Base-by-base conservation (phyloP, 1,284 basidiomycete species). In the Grifola frondosa region DNA sequence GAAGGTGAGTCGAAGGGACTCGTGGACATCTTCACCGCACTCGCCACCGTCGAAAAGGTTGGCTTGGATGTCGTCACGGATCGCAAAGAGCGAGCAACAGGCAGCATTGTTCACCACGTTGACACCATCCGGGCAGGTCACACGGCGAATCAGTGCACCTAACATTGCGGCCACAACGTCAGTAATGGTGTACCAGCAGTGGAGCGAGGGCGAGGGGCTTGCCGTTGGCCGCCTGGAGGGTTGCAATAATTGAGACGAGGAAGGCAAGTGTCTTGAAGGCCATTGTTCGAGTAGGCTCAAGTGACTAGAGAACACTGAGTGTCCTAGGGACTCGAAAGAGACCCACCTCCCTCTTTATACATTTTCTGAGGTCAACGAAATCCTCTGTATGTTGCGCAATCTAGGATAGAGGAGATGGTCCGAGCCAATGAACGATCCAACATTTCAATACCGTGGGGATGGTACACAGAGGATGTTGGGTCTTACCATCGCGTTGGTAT, bases 51-150 rank as follows among this genome's bases (percentile, higher is more conserved):
- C 64, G 53, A 68, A 68, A 9, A 70, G 58, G 44, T 67, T 61
- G 20, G 52, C 35, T 48, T 70, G 68, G 38, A 70, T 54, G 41
- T 65, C 63, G 28, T 67, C 63, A 13, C 64, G 56, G 23, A 68
- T 49, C 19, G 66, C 59, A 60, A 68, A 69, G 30, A 59, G 50
- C 34, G 55, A 49, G 48, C 68, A 69, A 52, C 69, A 71, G 9
- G 67, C 67, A 15, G 52, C 60, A 44, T 70, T 66, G 5, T 63
- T 57, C 9, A 62, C 66, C 6, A 56, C 59, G 37, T 63, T 52
- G 13, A 48, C 42, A 24, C 55, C 52, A 39, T 54, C 53, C 13
- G 55, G 44, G 37, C 55, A 57, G 17, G 55, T 41, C 4, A 52
- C 50, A 37, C 53, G 50, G n/a, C 49, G 48, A 12, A 49, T 57